Evolutionary conservation across 208 protist species (phyloP), one percentile per base, ranked within the genome.

Genomic region (Crithidia brevicula): DNA sequence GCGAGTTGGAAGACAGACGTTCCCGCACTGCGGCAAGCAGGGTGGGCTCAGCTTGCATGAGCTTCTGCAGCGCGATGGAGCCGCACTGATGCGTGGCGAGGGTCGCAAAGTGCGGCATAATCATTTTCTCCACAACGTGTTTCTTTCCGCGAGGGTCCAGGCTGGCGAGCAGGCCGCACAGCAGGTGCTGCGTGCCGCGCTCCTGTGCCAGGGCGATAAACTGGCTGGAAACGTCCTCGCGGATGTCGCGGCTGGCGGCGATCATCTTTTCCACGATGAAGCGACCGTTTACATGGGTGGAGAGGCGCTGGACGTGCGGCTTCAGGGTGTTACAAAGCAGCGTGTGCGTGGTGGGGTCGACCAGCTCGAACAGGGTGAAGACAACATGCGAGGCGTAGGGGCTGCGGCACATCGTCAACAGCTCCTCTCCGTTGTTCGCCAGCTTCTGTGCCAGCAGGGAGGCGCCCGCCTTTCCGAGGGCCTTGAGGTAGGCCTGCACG

Each of bases 191-290:
- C 50, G 88, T 91, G 47, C 91, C 91, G 38, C 86, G 82, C 57
- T 86, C 85, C 63, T 70, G 66, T 10, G 86, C 79, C 9, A 96
- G 75, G 22, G 72, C 51, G 15, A 71, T n/a, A 64, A 96, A 93
- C n/a, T 87, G 77, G 25, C 81, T 75, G 57, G 85, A 69, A 31
- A 96, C 79, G 54, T 82, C 73, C 59, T 94, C 86, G 59, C 91
- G 83, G 18, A 96, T 81, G 53, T 96, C 91, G 67, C 88, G 85
- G 67, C 81, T 93, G 59, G 85, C 68, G 27, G 64, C 57, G 66
- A 94, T 74, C 31, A 90, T 76, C 57, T 90, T 91, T 72, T 96
- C 91, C 10, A 94, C 79, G 52, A 94, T 79, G 74, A 96, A 96
- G 49, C 91, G 91, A 49, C 91, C 91, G 76, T 96, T 93, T 33